These are phyloP conservation scores for Ophiostoma ips DNA, from an alignment of 2,329 filamentous ascomycete species.

Conservation along the genomic window DNA sequence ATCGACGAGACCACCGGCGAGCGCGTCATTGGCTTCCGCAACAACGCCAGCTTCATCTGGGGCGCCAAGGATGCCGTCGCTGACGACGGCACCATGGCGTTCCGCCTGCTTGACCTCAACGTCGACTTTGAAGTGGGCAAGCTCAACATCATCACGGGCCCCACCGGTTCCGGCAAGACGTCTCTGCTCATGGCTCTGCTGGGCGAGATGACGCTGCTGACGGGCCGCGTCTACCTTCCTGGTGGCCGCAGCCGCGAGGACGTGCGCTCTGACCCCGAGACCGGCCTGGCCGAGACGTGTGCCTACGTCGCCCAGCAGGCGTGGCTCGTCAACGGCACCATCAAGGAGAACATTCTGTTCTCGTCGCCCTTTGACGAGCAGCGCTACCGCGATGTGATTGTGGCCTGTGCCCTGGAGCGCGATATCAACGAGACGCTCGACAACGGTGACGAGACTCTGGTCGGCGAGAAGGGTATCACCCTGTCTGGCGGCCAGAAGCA, in stretches of 20 bases:
- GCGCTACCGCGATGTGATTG: constrained; percentile 76
- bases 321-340: constrained; percentile 91
- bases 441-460: constrained; percentile 79
- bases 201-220: constrained; percentile 83
- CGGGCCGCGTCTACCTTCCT: constrained; percentile 71
- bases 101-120: constrained; percentile 71
- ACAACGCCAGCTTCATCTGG: constrained; percentile 74
- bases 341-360: constrained; percentile 93
- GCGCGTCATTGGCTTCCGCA: constrained; percentile 67
- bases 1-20: constrained; percentile 54
- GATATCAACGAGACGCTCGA: constrained; percentile 79
- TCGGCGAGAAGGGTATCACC: constrained; percentile 94
- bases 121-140: constrained; percentile 73
- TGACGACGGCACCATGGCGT: constrained; percentile 56
- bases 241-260: constrained; percentile 78
- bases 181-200: constrained; percentile 91
- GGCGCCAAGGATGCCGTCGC: constrained; percentile 51
- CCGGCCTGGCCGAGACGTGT: constrained; percentile 77
- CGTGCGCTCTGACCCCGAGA: constrained; percentile 65
- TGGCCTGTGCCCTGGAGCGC: constrained; percentile 79
- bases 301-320: constrained; percentile 95
- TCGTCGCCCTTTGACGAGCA: constrained; percentile 65
- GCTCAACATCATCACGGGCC: constrained; percentile 83
- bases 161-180: constrained; percentile 90
- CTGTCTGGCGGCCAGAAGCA: constrained; percentile 96